Conservation (phyloP, 83 land plant genomes). For the Picea engelmannii region DNA sequence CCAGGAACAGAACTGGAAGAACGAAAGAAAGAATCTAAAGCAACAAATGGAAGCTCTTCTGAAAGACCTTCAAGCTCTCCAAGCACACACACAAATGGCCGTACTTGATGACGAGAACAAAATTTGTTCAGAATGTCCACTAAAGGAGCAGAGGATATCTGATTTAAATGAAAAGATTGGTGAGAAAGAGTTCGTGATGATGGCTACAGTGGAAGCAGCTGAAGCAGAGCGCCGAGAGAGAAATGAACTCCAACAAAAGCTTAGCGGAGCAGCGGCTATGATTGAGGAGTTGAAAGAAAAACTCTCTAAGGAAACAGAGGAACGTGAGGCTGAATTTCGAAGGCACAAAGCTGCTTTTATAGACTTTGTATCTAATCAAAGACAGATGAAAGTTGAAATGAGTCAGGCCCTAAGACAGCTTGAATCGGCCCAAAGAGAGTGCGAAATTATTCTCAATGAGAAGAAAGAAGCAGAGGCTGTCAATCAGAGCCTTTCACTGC, state of each 20-base stretch:
- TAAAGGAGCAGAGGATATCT: conserved; percentile 34
- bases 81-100: background rate
- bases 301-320: conserved; percentile 36
- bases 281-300: conserved; percentile 48
- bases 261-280: conserved; percentile 20
- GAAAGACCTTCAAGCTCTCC: conserved; percentile 33
- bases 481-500: conserved; percentile 42
- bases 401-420: conserved; percentile 41
- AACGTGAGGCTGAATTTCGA: conserved; percentile 47
- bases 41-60: conserved; percentile 54
- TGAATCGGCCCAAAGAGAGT: conserved; percentile 41
- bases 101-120: conserved; percentile 6
- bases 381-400: conserved; percentile 65
- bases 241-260: conserved; percentile 41
- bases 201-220: conserved; percentile 30
- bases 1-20: conserved; percentile 61
- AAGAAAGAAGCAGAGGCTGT: conserved; percentile 44
- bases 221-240: conserved; percentile 37
- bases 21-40: conserved; percentile 49
- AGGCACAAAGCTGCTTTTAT: conserved; percentile 68
- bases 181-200: conserved; percentile 32
- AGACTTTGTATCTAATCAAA: conserved; percentile 65
- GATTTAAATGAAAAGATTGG: conserved; percentile 37
- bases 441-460: conserved; percentile 40
- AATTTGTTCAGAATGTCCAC: conserved; percentile 9